Base-by-base conservation (phyloP, 2,329 filamentous ascomycete genomes). In the Pseudogymnoascus sp. region DNA sequence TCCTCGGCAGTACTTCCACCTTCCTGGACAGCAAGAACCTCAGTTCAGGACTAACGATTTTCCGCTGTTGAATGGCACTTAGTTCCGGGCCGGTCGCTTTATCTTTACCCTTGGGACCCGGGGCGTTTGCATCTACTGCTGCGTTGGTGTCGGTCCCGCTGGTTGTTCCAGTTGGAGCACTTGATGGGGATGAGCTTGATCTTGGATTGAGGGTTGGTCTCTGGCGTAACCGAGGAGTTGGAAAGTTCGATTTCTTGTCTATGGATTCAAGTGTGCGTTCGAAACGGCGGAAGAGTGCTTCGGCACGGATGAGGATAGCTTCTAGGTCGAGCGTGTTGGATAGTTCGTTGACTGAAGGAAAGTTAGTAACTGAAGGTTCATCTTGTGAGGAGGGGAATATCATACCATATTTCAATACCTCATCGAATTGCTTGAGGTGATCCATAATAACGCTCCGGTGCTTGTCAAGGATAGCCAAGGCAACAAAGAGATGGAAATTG, bases 391-490 rank as follows among this genome's bases (percentile, higher is more conserved):
- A 14, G 15, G 37, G 3, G 28, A 6, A 18, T 22, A 28, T 78
- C 87, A 61, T 82, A 93, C 90, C 82, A 71, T 97, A 99, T 79
- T 99, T 99, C 28, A 99, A 77, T 33, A 99, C 91, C 74, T 99
- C 95, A 66, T 99, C 94, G 75, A 99, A 99, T 68, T 93, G 90
- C 71, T 91, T 84, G 25, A 99, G 77, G 74, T 99, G 94, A 61
- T 88, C 85, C 87, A 99, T 96, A 64, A 99, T 97, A 11, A 97
- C 89, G 70, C 93, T 88, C n/a, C 93, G 80, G 70, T 97, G 94
- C 75, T 95, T 96, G 74, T 99, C 94, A 22, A 99, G 75, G 38
- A 99, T 96, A 0, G 94, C 93, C 41, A 99, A 76, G 0, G 95
- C 94, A 64, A 99, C 81, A 71, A 99, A 99, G 12, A 99, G 78